Evolutionary conservation across 139 green algal species (phyloP).

Genomic region (Chlorella vulgaris): DNA sequence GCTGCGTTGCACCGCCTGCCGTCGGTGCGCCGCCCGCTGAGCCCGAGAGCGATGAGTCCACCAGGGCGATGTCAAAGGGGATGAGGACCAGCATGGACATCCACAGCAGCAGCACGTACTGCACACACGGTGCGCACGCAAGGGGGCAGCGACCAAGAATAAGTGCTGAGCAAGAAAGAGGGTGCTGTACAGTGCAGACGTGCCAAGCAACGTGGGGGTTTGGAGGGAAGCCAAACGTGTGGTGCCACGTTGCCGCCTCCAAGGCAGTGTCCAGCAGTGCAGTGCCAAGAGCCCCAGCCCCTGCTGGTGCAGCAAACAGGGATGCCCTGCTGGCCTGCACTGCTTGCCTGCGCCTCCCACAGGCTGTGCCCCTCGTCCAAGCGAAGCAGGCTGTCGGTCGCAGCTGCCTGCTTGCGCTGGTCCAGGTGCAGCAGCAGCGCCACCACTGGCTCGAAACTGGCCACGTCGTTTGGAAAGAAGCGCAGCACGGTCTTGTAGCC

Average conservation of each 20-base stretch:
- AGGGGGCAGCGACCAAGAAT: too few relatives aligned
- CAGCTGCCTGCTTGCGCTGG: neutral
- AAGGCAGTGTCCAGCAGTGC: neutral
- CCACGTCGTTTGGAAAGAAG: slow-evolving; percentile 90
- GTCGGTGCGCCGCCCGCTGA: too few relatives aligned
- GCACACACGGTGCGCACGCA: too few relatives aligned
- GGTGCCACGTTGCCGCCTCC: too few relatives aligned
- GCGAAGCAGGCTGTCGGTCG: neutral
- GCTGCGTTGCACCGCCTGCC: neutral
- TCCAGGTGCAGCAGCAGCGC: slow-evolving; percentile 54
- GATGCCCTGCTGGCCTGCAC: neutral
- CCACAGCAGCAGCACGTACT: slow-evolving; percentile 92
- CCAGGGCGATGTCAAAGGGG: slow-evolving; percentile 89
- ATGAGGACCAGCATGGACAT: slow-evolving; percentile 91
- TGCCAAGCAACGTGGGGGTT: neutral
- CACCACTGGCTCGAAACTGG: slow-evolving; percentile 83
- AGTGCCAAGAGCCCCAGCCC: neutral
- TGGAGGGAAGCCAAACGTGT: neutral
- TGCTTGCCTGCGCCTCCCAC: slow-evolving; percentile 11
- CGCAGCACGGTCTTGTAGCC: slow-evolving; percentile 88
- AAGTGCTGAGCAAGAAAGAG: too few relatives aligned
- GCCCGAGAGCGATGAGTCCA: slow-evolving; percentile 71
- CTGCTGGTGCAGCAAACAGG: neutral
- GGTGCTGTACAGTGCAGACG: slow-evolving; percentile 7
- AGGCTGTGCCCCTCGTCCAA: neutral